Base-by-base conservation (phyloP, 2,329 filamentous ascomycete genomes). In the Xylogone sp. region DNA sequence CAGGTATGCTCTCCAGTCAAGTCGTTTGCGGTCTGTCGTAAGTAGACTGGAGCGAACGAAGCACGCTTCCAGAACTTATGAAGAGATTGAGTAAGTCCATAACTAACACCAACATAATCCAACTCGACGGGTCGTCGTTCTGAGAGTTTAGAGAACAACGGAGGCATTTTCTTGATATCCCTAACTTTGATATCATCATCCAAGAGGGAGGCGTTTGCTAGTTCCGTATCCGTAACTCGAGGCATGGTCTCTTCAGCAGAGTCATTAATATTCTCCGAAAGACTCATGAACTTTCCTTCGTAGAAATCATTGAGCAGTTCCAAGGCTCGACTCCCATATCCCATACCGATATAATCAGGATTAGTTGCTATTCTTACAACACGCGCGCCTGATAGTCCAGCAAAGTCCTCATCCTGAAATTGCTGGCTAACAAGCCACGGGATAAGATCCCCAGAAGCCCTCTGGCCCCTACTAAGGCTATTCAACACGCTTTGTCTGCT, bases 351-450 rank as follows among this genome's bases (percentile, higher is more conserved):
- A 62, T 96, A 97, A 59, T 97, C 92, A 0, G 95, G 94, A 67
- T 97, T 96, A 1, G 94, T 97, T 19, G 95, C 94, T 63, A 99
- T 97, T 46, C 94, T 84, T 16, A 99, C 93, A 45, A 99, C 75
- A 55, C 94, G 84, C 29, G 93, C 94, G 51, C 94, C 95, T 13
- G 93, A 97, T 1, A 99, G 78, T 42, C 88, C 86, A 12, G 93
- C 94, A 67, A 99, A 99, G 59, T 97, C 91, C 59, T 96, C 90
- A 62, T 99, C 94, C 66, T 97, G 94, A 75, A 96, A 99, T 67
- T 99, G 94, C 67, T 97, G 92, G 67, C 90, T 96, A 56, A 99
- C 89, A 27, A 97, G 81, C 94, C 94, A 99, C 1, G 94, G 94
- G 52, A 99, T 99, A 49, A 99, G 74, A 69, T 99, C 94, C 62